Conservation (phyloP, 257 asterid species). For the Marsdenia floribunda region DNA sequence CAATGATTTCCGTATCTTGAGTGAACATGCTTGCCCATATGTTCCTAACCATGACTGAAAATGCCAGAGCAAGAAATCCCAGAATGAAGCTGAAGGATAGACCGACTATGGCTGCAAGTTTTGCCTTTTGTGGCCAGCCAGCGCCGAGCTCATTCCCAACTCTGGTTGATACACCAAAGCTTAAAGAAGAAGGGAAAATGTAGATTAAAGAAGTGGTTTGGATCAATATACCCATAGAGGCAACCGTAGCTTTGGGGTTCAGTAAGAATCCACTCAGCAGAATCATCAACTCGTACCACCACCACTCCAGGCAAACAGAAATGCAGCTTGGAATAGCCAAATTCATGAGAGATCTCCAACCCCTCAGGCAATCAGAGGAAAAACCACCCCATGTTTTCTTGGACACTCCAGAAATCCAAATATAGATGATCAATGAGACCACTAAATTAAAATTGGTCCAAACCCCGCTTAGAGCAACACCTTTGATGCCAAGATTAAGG, state of each 20-base stretch:
- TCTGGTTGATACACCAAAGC: slow-evolving; percentile 38
- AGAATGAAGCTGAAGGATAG: slow-evolving; percentile 22
- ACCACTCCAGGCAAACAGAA: slow-evolving; percentile 40
- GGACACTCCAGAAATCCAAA: slow-evolving; percentile 15
- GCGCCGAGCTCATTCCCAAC: slow-evolving; percentile 43
- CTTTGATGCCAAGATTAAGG: slow-evolving; percentile 30
- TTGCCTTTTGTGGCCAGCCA: slow-evolving; percentile 25
- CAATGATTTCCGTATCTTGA: slow-evolving; percentile 23
- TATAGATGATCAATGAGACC: slow-evolving; percentile 19
- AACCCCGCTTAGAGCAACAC: slow-evolving; percentile 32
- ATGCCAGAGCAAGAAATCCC: slow-evolving; percentile 26
- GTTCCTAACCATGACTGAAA: slow-evolving; percentile 23
- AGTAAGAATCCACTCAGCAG: slow-evolving; percentile 30
- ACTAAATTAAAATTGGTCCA: slow-evolving; percentile 41
- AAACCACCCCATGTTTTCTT: slow-evolving; percentile 31
- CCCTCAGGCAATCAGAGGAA: slow-evolving; percentile 22
- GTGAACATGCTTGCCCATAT: slow-evolving; percentile 36
- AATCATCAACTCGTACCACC: slow-evolving; percentile 48
- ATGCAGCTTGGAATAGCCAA: slow-evolving; percentile 38
- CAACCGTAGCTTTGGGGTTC: slow-evolving; percentile 31
- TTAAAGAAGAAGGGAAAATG: slow-evolving; percentile 38
- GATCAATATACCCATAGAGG: slow-evolving; percentile 38
- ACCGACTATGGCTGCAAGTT: slow-evolving; percentile 32
- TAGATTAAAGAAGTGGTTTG: slow-evolving; percentile 37
- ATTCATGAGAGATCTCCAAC: slow-evolving; percentile 26